Base-by-base conservation (phyloP, 257 asterid species). In the Solanum gandarillasii region DNA sequence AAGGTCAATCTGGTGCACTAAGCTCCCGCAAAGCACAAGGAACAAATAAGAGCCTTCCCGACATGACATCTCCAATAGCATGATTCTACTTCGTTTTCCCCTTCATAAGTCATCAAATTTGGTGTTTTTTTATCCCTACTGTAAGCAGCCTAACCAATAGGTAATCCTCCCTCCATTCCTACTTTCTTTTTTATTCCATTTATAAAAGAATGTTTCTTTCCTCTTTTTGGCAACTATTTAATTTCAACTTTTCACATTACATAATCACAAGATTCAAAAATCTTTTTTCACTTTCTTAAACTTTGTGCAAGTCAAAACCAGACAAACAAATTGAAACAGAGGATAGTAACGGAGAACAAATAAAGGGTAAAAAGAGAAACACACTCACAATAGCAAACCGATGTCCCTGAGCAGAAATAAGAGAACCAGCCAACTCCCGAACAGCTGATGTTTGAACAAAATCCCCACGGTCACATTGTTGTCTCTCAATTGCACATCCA, bases 361-460 rank as follows among this genome's bases (percentile, higher is more conserved):
- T 12, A 78, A 14, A 25, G 65, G 62, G 36, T 25, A 25, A 78
- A 14, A 41, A 2, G 62, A 12, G 70, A 78, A 12, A 65, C 39
- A 35, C 55, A 94, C 98, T 89, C 27, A 95, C 98, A 87, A 96
- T 91, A 35, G 95, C 98, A 89, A 96, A 96, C 18, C 95, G 95
- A 86, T 91, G 95, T 79, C 96, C 98, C 92, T 92, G 92, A 8
- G 94, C 93, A 9, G 94, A 90, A 43, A 89, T 90, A 23, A 95
- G 91, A 48, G 96, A 95, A 39, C 98, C 98, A 12, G 93, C 90
- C 86, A 95, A 88, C n/a, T 94, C 95, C 21, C 96, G 93, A 90
- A 94, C 98, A 52, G 95, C 98, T 11, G 88, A 90, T 83, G 93
- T 86, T 87, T 84, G 92, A n/a, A 83, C 62, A 13, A 85, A 86